Evolutionary conservation across 306 rosid genomes (phyloP).

Genomic region (Comarum palustre): DNA sequence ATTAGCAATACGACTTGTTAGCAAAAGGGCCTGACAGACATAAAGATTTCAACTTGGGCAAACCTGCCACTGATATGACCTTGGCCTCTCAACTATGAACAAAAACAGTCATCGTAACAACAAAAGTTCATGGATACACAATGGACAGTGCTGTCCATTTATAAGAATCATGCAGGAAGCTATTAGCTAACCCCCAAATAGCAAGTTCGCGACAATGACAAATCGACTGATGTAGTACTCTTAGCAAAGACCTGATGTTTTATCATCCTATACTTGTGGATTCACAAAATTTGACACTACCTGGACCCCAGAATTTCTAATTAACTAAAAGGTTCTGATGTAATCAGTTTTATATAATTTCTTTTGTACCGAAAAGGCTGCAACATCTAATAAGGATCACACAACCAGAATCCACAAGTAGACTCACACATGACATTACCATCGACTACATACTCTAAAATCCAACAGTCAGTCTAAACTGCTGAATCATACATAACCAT

Average conservation of each 20-base stretch:
- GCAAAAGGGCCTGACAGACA: background rate
- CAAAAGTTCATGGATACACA: background rate
- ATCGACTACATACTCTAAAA: background rate
- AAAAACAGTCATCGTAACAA: background rate
- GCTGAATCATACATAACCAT: background rate
- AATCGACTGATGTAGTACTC: background rate
- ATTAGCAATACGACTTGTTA: background rate
- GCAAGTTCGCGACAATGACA: background rate
- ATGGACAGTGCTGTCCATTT: background rate
- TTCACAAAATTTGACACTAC: background rate
- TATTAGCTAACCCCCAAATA: conserved; percentile 1
- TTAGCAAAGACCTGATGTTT: background rate
- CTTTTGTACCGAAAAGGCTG: too few relatives aligned
- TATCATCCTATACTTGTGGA: background rate
- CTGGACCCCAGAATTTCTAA: too few relatives aligned
- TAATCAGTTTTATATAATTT: too few relatives aligned
- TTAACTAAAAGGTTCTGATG: too few relatives aligned
- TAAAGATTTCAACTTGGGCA: background rate
- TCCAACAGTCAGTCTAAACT: background rate
- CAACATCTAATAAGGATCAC: background rate
- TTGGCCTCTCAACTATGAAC: background rate
- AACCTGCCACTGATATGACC: background rate
- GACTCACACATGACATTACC: background rate
- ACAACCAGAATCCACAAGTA: background rate
- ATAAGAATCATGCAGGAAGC: background rate